Base-by-base conservation (phyloP, 192 early-diverging fungal genomes). In the Podila clonocystis region DNA sequence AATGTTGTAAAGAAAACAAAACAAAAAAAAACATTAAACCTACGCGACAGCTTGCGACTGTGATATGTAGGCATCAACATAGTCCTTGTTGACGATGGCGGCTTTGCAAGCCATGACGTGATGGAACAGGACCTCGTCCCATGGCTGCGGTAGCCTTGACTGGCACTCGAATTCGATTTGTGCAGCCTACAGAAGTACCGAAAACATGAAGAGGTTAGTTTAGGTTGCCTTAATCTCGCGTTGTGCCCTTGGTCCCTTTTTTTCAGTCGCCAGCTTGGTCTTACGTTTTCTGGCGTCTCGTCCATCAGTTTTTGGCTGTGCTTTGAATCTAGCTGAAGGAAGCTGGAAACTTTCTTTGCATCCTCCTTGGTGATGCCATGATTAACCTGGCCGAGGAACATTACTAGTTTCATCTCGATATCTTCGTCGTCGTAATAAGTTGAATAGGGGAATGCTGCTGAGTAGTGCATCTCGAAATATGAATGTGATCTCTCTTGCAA, bases 11-110 rank as follows among this genome's bases (percentile, higher is more conserved):
- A 15, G 12, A 45, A 45, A 12, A 19, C 36, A 28, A 61, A 36
- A 3, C 7, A 38, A 52, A 3, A 49, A 33, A 28, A 55, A 58
- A 34, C 62, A n/a, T 62, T 15, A 20, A 17, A 68, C 84, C 67
- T 83, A 91, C 89, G 76, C 58, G 15, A 86, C 74, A 5, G 87
- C 74, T 12, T 50, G 77, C 30, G 72, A 65, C 65, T 91, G 90
- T 20, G 82, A 74, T n/a, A 72, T 67, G 67, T 82, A 88, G 2
- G 87, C 90, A 22, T 64, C 52, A 9, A 68, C 33, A 73, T 65
- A 85, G 50, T 86, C 77, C 2, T 62, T 73, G 50, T 68, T 62
- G 11, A 75, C 30, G 17, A 75, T 15, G 13, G 13, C 48, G 4
- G 50, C 65, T 34, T 69, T 50, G 30, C 83, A 60, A 5, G 83